phyloP scores from a whole-genome alignment of 2,329 filamentous ascomycete genomes.

The Paecilomyces fulvus region DNA sequence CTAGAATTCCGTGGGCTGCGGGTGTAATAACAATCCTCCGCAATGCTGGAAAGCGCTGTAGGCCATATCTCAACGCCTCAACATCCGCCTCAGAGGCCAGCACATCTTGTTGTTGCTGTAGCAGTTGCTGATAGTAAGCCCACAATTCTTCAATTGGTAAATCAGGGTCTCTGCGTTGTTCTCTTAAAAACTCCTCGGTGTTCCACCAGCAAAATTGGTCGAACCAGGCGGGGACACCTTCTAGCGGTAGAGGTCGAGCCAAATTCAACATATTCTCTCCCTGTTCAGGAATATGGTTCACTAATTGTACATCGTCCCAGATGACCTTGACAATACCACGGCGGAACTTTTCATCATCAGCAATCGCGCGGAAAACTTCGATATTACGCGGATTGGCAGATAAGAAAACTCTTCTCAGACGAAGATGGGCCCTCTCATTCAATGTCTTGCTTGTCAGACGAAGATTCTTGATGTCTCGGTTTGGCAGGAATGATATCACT shows the following conservation, averaged over 20 bases:
- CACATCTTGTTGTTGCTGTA: constrained; percentile 24
- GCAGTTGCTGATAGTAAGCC: constrained; percentile 23
- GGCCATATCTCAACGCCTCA: constrained; percentile 23
- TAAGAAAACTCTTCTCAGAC: constrained; percentile 31
- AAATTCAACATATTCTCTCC: too few species aligned
- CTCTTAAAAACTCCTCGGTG: too few species aligned
- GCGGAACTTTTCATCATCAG: constrained; percentile 27
- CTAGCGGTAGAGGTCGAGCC: too few species aligned
- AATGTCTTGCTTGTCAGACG: constrained; percentile 16
- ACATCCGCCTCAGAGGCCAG: constrained; percentile 19
- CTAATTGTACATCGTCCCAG: constrained; percentile 11
- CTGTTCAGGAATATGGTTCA: not conserved
- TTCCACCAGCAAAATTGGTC: not conserved
- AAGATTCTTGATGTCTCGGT: constrained; percentile 18
- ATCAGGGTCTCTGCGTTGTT: not conserved
- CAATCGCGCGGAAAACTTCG: constrained; percentile 27
- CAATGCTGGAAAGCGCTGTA: constrained; percentile 28
- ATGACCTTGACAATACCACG: constrained; percentile 30
- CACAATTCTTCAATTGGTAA: constrained; percentile 21
- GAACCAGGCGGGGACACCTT: not conserved
- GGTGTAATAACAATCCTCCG: constrained; percentile 32
- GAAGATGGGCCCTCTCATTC: constrained; percentile 10
- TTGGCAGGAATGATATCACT: constrained; percentile 10
- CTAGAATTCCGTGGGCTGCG: constrained; percentile 29
- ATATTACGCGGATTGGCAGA: constrained; percentile 34